Evolutionary conservation across 176 grass and related monocot genomes (phyloP).

Genomic region (Pharus latifolius): DNA sequence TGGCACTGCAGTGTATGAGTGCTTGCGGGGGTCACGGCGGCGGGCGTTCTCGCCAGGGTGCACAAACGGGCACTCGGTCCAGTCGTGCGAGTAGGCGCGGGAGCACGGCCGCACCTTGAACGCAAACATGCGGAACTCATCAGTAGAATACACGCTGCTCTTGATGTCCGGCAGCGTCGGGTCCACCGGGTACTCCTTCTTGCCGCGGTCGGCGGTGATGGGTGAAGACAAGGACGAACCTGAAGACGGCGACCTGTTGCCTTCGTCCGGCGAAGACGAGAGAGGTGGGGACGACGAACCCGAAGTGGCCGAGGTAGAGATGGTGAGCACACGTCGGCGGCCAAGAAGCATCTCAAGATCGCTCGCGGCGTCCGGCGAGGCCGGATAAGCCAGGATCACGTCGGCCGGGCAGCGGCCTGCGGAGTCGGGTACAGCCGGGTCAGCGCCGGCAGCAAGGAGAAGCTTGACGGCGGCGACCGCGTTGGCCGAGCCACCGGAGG

Average conservation of each 20-base stretch:
- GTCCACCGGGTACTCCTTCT: conserved; percentile 83
- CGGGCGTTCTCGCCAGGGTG: conserved; percentile 80
- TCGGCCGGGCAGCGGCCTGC: conserved; percentile 37
- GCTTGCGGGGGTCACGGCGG: conserved; percentile 70
- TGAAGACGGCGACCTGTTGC: conserved; percentile 27
- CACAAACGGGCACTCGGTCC: conserved; percentile 91
- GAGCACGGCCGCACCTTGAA: conserved; percentile 91
- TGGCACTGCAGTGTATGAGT: conserved; percentile 71
- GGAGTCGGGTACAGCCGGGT: conserved; percentile 34
- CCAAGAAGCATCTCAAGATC: conserved; percentile 48
- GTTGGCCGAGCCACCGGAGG: conserved; percentile 38
- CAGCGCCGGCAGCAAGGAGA: conserved; percentile 62
- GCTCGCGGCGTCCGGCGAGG: background rate
- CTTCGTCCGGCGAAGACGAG: conserved; percentile 55
- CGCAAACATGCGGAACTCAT: conserved; percentile 86
- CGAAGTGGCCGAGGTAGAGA: conserved; percentile 21
- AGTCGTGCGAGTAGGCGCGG: conserved; percentile 80
- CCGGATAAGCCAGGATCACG: conserved; percentile 30
- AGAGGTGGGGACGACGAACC: conserved; percentile 42
- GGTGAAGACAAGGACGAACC: conserved; percentile 46
- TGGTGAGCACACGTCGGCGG: conserved; percentile 19
- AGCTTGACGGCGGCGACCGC: conserved; percentile 44
- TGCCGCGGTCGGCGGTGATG: conserved; percentile 36
- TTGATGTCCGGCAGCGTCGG: conserved; percentile 83
- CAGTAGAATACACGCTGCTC: conserved; percentile 62